phyloP scores from a whole-genome alignment of 2,329 filamentous ascomycete genomes.

The Aspergillus ustus region DNA sequence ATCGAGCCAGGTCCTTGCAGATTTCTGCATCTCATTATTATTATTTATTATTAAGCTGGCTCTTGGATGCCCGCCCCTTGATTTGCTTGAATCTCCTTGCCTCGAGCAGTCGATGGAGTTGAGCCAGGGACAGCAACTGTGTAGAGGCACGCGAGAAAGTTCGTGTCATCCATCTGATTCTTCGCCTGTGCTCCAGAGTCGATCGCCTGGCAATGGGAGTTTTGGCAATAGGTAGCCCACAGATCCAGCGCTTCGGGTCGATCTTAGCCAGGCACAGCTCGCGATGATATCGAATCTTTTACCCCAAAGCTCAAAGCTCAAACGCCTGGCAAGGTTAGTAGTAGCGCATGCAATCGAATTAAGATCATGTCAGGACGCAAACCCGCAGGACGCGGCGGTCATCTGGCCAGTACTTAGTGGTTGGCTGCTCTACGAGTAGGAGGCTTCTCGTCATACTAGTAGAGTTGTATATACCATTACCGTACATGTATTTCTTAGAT shows the following conservation, averaged over 20 bases:
- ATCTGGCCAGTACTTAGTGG: constrained; percentile 22
- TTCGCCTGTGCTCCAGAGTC: not conserved
- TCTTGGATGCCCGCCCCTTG: constrained; percentile 6
- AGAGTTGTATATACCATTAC: constrained; percentile 16
- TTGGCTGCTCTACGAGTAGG: constrained; percentile 2
- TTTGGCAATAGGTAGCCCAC: too few species aligned
- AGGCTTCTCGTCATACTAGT: not conserved
- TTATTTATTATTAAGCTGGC: not conserved
- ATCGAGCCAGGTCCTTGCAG: constrained; percentile 35
- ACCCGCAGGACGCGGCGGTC: constrained; percentile 27
- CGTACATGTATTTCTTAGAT: constrained; percentile 14
- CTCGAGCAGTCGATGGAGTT: not conserved
- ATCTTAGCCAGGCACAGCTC: constrained; percentile 10
- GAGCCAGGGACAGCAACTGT: not conserved
- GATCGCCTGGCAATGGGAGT: not conserved
- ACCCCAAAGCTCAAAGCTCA: not conserved
- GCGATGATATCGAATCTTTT: not conserved
- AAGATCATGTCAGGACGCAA: constrained; percentile 29
- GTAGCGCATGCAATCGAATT: constrained; percentile 24
- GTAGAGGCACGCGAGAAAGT: not conserved
- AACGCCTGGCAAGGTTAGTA: not conserved
- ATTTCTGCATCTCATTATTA: constrained; percentile 25
- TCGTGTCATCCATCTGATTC: not conserved
- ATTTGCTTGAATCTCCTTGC: constrained; percentile 8
- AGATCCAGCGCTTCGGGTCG: constrained; percentile 14